Conservation (phyloP, 2,329 filamentous ascomycete species). For the Truncatella angustata region DNA sequence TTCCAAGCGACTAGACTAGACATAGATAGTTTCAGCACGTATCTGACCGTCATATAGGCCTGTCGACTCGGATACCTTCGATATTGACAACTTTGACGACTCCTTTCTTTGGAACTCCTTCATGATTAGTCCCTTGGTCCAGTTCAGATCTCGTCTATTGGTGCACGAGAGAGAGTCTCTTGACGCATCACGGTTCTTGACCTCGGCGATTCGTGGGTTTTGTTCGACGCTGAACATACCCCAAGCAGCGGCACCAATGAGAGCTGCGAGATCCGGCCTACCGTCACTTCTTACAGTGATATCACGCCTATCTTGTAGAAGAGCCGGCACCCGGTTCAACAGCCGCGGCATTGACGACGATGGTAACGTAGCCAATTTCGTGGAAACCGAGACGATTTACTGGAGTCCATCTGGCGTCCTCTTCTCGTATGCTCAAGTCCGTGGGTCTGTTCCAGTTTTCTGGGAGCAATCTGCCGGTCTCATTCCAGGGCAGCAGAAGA, state of each 20-base stretch:
- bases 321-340: conserved; percentile 94
- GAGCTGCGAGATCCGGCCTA: conserved; percentile 63
- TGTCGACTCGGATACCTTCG: conserved; percentile 74
- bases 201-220: conserved; percentile 91
- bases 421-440: conserved; percentile 91
- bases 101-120: conserved; percentile 97
- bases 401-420: conserved; percentile 76
- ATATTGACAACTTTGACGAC: conserved; percentile 89
- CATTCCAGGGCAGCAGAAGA: conserved; percentile 90
- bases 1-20: not conserved
- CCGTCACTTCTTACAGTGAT: conserved; percentile 87
- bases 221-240: conserved; percentile 85
- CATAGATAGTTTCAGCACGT: too few relatives aligned
- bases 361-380: conserved; percentile 96
- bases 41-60: conserved; percentile 50
- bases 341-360: conserved; percentile 97
- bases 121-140: conserved; percentile 90
- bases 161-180: conserved; percentile 72
- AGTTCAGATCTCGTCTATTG: conserved; percentile 81
- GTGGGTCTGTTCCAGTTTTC: conserved; percentile 92
- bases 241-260: conserved; percentile 69
- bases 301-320: conserved; percentile 83
- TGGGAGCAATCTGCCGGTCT: conserved; percentile 93
- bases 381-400: conserved; percentile 94
- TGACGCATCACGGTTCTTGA: conserved; percentile 85